These are phyloP conservation scores for Plectosphaerella cucumerina DNA, from an alignment of 2,329 filamentous ascomycete genomes.

Conservation along the genomic window DNA sequence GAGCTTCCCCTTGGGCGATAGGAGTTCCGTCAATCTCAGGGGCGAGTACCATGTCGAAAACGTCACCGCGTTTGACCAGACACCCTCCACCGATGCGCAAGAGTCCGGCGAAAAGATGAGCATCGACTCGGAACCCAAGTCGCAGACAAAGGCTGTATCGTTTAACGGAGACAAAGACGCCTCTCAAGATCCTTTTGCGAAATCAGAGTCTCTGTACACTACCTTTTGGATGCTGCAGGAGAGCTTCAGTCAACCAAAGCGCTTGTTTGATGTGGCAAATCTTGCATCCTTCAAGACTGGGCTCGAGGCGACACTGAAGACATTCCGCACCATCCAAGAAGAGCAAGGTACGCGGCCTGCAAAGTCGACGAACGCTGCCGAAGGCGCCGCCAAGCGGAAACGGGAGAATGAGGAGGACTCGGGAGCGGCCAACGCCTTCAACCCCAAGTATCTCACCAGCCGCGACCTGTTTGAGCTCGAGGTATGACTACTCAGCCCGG, in stretches of 20 bases:
- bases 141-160: constrained; percentile 37
- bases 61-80: constrained; percentile 75
- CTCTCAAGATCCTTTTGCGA: constrained; percentile 46
- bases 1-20: constrained; percentile 92
- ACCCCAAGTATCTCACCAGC: constrained; percentile 98
- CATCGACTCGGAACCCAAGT: constrained; percentile 46
- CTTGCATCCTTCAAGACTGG: constrained; percentile 80
- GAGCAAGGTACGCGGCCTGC: constrained; percentile 39
- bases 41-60: constrained; percentile 97
- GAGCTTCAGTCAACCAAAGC: constrained; percentile 85
- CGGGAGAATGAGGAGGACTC: constrained; percentile 44
- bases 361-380: constrained; percentile 59
- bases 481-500: constrained; percentile 46
- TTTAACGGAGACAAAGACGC: constrained; percentile 38
- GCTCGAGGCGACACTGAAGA: constrained; percentile 60
- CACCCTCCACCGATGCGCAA: constrained; percentile 22
- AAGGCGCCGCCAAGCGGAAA: constrained; percentile 68
- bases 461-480: constrained; percentile 93
- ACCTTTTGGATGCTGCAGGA: constrained; percentile 93
- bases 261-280: constrained; percentile 67
- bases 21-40: constrained; percentile 92
- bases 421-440: constrained; percentile 72
- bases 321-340: constrained; percentile 48
- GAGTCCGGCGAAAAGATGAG: constrained; percentile 56
- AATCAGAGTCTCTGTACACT: constrained; percentile 75